Conservation (phyloP, 257 asterid genomes). For the Knoxia roxburghii region DNA sequence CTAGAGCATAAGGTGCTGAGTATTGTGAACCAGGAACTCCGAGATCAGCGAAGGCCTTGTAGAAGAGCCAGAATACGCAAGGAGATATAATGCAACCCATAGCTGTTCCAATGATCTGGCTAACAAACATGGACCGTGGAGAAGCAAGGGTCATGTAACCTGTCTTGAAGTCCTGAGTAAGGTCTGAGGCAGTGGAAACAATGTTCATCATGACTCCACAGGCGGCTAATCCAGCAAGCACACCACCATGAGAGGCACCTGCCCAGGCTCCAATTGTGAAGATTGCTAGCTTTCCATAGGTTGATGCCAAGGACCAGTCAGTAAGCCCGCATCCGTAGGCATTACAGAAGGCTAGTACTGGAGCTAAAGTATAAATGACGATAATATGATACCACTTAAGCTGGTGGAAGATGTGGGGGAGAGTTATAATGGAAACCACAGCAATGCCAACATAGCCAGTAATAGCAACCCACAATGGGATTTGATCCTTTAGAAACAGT, state of each 20-base stretch:
- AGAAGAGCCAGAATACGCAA: conserved; percentile 80
- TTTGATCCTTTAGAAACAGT: conserved; percentile 78
- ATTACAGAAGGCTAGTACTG: conserved; percentile 78
- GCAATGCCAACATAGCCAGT: conserved; percentile 57
- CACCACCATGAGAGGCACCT: conserved; percentile 75
- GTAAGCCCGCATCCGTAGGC: conserved; percentile 93
- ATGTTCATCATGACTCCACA: conserved; percentile 98
- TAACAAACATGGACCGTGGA: conserved; percentile 81
- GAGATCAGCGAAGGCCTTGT: conserved; percentile 54
- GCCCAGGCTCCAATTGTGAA: conserved; percentile 90
- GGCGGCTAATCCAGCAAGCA: conserved; percentile 86
- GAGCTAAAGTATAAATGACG: conserved; percentile 71
- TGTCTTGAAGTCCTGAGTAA: conserved; percentile 79
- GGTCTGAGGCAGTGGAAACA: conserved; percentile 88
- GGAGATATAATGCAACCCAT: conserved; percentile 88
- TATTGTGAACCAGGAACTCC: conserved; percentile 54
- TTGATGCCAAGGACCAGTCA: conserved; percentile 87
- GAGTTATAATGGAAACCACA: conserved; percentile 42
- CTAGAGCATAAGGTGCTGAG: conserved; percentile 63
- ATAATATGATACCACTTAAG: conserved; percentile 72
- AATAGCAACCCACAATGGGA: conserved; percentile 70
- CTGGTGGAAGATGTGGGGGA: conserved; percentile 73
- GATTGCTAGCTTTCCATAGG: conserved; percentile 83
- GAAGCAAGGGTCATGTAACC: conserved; percentile 88
- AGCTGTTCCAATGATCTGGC: conserved; percentile 88